Evolutionary conservation across 441 rosid species (phyloP), one percentile per base, ranked within the genome.

Genomic region (Eruca vesicaria): DNA sequence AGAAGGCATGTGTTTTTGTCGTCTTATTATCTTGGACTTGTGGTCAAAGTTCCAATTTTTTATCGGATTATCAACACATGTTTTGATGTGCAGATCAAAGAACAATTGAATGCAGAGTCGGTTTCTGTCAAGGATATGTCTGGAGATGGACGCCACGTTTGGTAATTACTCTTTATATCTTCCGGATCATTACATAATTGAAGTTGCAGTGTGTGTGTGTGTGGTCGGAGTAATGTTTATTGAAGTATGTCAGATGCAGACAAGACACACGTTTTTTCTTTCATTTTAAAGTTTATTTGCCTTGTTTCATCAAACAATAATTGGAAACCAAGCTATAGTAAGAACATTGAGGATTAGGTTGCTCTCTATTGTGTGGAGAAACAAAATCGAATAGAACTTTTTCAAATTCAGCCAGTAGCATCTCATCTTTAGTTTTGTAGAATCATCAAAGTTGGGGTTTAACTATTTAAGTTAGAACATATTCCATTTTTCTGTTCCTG

Each of bases 61-160:
- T 62, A 45, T 45, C 9, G 59, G 62, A 35, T 50, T 3, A 28
- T 28, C 31, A 28, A 28, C 31, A 28, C 31, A 23, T 23, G 28
- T 21, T 43, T 19, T 36, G 31, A 28, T 82, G 63, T n/a, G 66
- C 86, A 94, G 99, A 94, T 94, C 72, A 89, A 86, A 87, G 93
- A 94, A 62, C 84, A 88, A 31, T 69, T 94, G 61, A 72, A 85
- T 80, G 97, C 99, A 33, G 97, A 94, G 68, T 89, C 88, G 3
- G 99, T 92, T 52, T 65, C 75, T 18, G 98, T 94, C 16, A 86
- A 82, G 69, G 99, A 92, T 84, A 92, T 93, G 73, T 86, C 90
- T 76, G 98, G 98, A 16, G 99, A 94, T 76, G 99, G 99, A 33
- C 87, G 97, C 7, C 99, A 94, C 84, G 98, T 94, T 69, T 83